Percentiles rank a stretch among this genome's conserved stretches.
Evolutionary conservation across 192 early-diverging fungal genomes (phyloP).

Genomic region (Kickxella alabastrina): DNA sequence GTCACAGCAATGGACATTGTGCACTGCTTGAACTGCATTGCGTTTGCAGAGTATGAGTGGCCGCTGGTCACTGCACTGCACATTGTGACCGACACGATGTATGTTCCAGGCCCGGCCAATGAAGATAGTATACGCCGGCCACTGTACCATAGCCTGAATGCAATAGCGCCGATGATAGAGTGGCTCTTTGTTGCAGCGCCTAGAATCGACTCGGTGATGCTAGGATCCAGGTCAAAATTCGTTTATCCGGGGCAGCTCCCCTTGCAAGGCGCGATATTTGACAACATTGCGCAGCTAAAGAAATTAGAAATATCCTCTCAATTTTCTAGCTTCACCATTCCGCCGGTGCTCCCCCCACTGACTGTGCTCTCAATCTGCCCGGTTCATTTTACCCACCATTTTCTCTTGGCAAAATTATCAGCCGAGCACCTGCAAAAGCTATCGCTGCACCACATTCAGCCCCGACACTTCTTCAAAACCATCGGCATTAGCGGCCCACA

Average conservation of each 20-base stretch:
- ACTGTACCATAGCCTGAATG: constrained; percentile 1
- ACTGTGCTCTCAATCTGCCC: constrained; percentile 1
- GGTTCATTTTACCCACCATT: too few relatives aligned
- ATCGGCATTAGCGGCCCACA: not conserved
- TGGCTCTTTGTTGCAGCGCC: not conserved
- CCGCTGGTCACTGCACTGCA: not conserved
- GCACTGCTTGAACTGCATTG: not conserved
- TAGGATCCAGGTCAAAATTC: not conserved
- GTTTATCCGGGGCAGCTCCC: constrained; percentile 1
- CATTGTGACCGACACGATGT: not conserved
- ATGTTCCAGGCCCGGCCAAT: not conserved
- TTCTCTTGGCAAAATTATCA: too few relatives aligned
- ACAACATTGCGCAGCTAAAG: not conserved
- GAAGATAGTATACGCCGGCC: not conserved
- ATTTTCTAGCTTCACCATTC: not conserved
- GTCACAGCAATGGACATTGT: not conserved
- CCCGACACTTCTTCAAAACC: not conserved
- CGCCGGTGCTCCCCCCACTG: constrained; percentile 3
- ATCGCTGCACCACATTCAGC: not conserved
- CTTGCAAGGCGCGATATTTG: not conserved
- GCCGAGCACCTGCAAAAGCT: not conserved
- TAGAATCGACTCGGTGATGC: not conserved
- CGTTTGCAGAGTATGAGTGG: not conserved
- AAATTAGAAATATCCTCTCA: not conserved
- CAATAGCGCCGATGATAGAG: not conserved